Percentiles rank a stretch among this genome's conserved stretches.
These are phyloP conservation scores for Pythium sukuiense DNA, from an alignment of 352 stramenopile species.

Conservation along the genomic window DNA sequence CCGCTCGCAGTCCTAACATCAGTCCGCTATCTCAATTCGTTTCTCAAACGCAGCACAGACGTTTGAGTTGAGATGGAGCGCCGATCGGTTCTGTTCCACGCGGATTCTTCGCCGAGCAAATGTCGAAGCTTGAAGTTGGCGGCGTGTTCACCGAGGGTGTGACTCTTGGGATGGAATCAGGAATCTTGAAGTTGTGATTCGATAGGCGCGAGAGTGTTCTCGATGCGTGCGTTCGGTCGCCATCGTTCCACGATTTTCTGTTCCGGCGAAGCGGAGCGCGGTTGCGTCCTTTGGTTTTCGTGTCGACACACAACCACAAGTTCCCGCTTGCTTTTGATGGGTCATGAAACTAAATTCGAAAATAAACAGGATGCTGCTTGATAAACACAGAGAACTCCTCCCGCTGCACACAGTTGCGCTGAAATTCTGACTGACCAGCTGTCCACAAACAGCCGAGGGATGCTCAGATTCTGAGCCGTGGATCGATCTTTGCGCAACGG, in stretches of 20 bases:
- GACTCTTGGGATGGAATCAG: not conserved
- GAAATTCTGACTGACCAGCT: not conserved
- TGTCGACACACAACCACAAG: not conserved
- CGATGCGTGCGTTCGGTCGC: not conserved
- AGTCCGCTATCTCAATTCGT: too few species aligned
- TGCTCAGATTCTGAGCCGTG: not conserved
- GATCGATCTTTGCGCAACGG: not conserved
- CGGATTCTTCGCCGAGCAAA: not conserved
- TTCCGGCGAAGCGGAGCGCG: not conserved
- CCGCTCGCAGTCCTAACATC: not conserved
- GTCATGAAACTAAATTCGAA: too few species aligned
- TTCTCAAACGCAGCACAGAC: too few species aligned
- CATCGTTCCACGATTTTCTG: constrained; percentile 1
- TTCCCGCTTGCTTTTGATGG: too few species aligned
- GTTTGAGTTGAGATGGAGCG: too few species aligned
- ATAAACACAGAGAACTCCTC: too few species aligned
- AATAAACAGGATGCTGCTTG: not conserved
- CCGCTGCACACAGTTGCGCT: not conserved
- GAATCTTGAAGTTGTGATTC: not conserved
- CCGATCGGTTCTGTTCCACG: too few species aligned
- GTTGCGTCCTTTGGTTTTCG: not conserved
- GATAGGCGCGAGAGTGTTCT: not conserved
- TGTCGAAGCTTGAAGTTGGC: constrained; percentile 2
- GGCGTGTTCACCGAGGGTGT: not conserved
- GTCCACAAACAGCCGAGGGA: not conserved